Percentiles rank a stretch among this genome's conserved stretches.
phyloP scores from a whole-genome alignment of 805 yeast genomes.

The Teunomyces kruisii region DNA sequence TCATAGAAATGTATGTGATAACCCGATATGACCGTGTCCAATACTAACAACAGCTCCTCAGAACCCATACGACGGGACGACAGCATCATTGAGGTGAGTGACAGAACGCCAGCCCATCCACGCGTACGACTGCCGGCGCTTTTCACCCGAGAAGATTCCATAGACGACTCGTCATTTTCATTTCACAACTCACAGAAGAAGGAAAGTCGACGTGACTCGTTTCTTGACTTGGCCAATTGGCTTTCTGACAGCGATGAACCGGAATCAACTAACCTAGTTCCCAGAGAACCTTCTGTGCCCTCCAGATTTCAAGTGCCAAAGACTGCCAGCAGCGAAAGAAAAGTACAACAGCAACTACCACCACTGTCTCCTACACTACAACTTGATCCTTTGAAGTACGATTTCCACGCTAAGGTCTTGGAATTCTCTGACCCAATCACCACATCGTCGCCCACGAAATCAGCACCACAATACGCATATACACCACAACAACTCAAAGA shows the following conservation, averaged over 20 bases:
- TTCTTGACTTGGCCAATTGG: slow-evolving; percentile 22
- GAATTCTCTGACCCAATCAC: neutral
- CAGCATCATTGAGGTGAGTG: neutral
- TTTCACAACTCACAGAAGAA: slow-evolving; percentile 6
- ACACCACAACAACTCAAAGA: slow-evolving; percentile 31
- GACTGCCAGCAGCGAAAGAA: neutral
- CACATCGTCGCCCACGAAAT: neutral
- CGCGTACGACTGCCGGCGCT: neutral
- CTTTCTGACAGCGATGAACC: slow-evolving; percentile 18
- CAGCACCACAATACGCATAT: slow-evolving; percentile 8
- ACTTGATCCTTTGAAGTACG: neutral
- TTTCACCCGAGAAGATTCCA: slow-evolving; percentile 9
- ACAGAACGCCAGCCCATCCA: neutral
- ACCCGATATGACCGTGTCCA: neutral
- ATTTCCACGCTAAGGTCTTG: neutral
- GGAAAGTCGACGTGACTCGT: neutral
- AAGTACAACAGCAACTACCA: neutral
- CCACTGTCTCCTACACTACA: neutral
- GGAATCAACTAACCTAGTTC: neutral
- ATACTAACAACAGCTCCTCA: slow-evolving; percentile 5
- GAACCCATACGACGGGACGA: slow-evolving; percentile 1
- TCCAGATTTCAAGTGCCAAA: neutral
- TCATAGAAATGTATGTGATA: slow-evolving; percentile 24
- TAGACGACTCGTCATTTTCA: slow-evolving; percentile 20
- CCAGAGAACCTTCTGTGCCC: neutral